Evolutionary conservation across 345 rosid species (phyloP).

Genomic region (Excoecaria agallocha): DNA sequence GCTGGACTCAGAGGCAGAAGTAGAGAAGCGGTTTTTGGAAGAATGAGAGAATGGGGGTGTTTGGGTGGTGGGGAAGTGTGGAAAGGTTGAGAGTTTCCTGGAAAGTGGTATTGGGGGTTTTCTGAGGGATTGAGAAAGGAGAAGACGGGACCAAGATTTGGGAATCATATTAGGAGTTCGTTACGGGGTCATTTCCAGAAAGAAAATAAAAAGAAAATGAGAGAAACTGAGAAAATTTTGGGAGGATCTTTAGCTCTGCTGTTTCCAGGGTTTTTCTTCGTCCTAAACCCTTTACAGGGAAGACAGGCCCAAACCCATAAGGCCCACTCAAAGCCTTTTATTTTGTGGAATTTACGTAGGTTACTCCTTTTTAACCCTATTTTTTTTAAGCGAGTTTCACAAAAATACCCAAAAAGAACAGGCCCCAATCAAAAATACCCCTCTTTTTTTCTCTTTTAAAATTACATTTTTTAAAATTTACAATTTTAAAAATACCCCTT

Average conservation of each 20-base stretch:
- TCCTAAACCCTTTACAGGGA: background rate
- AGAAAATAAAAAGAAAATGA: background rate
- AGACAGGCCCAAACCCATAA: background rate
- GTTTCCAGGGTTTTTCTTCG: conserved; percentile 11
- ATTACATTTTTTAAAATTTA: no score
- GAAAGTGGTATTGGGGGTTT: conserved; percentile 12
- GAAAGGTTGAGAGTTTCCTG: conserved; percentile 17
- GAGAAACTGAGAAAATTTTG: background rate
- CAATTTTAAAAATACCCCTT: no score
- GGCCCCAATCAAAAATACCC: no score
- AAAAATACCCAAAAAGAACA: no score
- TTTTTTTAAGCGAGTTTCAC: no score
- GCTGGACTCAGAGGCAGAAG: conserved; percentile 20
- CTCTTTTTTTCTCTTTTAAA: no score
- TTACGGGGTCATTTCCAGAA: conserved; percentile 10
- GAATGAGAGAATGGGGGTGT: conserved; percentile 28
- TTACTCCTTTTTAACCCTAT: no score
- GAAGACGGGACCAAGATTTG: conserved; percentile 21
- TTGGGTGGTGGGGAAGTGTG: conserved; percentile 21
- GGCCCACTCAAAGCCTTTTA: background rate
- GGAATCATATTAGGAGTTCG: conserved; percentile 1
- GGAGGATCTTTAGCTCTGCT: no score
- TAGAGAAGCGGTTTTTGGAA: conserved; percentile 42
- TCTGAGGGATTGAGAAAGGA: conserved; percentile 16
- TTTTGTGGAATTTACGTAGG: no score